Base-by-base conservation (phyloP, 2,329 filamentous ascomycete genomes). In the Colletotrichum acutatum region DNA sequence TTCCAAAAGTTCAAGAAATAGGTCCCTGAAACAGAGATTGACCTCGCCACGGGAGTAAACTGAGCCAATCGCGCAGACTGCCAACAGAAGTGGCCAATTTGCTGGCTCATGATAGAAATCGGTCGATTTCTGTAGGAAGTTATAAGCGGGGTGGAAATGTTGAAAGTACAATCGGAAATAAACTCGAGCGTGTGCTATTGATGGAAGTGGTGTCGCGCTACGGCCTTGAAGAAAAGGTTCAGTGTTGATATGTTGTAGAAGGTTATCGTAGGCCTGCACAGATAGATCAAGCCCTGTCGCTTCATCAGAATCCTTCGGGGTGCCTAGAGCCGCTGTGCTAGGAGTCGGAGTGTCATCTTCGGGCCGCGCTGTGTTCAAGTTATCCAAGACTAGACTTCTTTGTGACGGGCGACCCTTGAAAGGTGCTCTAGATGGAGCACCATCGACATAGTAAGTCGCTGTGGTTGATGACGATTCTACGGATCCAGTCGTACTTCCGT, bases 101-200 rank as follows among this genome's bases (percentile, higher is more conserved):
- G 49, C 8, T 14, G 49, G 49, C 12, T 53, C 49, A 9, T 53
- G 19, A 5, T 24, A 53, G 4, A 14, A 53, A 12, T 24, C 16
- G 37, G 37, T 3, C 3, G 37, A 22, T 7, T 54, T 46, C 26
- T 60, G 53, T 2, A 70, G 24, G n/a, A 73, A 70, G 7, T 66
- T 61, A 8, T 66, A 63, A 4, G 71, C 32, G 12, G 71, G 71
- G 57, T 73, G 66, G 32, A 73, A 73, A 46, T 62, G 26, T 52
- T 56, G 52, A 28, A 73, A 73, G 34, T 66, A 73, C 5, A 70
- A 26, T 4, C 67, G 71, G n/a, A 62, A 63, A 49, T 70, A 65
- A 9, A 24, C 19, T 16, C 57, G 54, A 5, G 68, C 22, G 16
- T 65, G 65, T 14, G 56, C 22, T 6, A 32, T 16, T 2, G 63